Conservation (phyloP, 768 basidiomycete genomes). For the Boletus pseudo-olivaceus region DNA sequence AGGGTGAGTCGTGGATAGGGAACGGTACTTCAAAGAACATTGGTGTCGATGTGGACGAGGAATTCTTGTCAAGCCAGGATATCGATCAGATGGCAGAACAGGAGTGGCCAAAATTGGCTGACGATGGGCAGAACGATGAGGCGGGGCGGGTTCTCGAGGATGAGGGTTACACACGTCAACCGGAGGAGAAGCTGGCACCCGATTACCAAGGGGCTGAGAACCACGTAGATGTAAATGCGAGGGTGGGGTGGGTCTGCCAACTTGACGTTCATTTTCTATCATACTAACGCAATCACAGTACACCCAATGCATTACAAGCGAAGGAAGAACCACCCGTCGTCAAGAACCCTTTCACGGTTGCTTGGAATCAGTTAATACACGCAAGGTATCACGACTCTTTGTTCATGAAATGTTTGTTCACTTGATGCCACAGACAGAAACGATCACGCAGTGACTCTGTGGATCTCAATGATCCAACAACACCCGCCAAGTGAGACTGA, state of each 20-base stretch:
- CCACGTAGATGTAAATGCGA: not conserved
- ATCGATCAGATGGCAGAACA: conserved; percentile 28
- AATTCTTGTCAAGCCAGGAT: conserved; percentile 32
- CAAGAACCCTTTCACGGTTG: conserved; percentile 20
- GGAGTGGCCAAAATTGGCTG: conserved; percentile 17
- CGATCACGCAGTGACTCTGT: conserved; percentile 22
- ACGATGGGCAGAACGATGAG: conserved; percentile 12
- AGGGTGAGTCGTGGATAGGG: conserved; percentile 11
- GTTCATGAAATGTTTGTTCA: not conserved
- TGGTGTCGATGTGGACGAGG: conserved; percentile 31
- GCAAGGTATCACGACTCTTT: conserved; percentile 9
- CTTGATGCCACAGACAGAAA: conserved; percentile 16
- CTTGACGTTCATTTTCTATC: not conserved
- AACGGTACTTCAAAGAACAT: conserved; percentile 1
- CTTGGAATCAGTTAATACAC: conserved; percentile 19
- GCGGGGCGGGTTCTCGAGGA: conserved; percentile 13
- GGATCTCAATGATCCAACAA: conserved; percentile 3
- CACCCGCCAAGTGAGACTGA: conserved; percentile 23
- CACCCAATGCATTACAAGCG: not conserved
- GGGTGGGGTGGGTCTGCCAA: not conserved
- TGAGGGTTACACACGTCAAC: not conserved
- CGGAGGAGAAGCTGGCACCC: not conserved
- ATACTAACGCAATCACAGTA: not conserved
- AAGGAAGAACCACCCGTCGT: not conserved
- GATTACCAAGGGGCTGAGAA: not conserved